A percentile compares a stretch with the other conserved stretches of the same genome.
phyloP scores from a whole-genome alignment of 1,284 basidiomycete species.

The Cutaneotrichosporon daszewskae region DNA sequence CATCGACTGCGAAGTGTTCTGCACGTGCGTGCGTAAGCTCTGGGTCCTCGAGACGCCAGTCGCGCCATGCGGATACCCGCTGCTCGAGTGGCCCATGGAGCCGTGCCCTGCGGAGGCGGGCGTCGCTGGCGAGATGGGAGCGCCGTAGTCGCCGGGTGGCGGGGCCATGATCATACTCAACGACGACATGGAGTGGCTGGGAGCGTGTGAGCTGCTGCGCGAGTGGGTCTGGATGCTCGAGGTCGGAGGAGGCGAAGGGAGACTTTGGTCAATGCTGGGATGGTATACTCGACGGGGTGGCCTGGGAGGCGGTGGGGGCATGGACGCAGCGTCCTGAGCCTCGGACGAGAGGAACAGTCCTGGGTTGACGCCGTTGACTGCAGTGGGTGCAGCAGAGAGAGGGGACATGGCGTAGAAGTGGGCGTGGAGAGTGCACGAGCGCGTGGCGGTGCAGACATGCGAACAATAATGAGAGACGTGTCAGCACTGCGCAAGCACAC shows the following conservation, averaged over 20 bases:
- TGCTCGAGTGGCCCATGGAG: neutral
- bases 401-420: neutral
- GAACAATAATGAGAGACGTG: neutral
- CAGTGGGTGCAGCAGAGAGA: neutral
- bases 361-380: conserved; percentile 16
- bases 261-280: conserved; percentile 12
- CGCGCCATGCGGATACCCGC: neutral
- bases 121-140: conserved; percentile 12
- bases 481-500: neutral
- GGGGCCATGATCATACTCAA: conserved; percentile 26
- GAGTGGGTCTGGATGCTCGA: conserved; percentile 16
- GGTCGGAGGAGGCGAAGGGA: conserved; percentile 14
- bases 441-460: neutral
- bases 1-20: conserved; percentile 23
- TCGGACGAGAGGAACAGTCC: conserved; percentile 17
- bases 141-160: neutral
- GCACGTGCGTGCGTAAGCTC: conserved; percentile 32
- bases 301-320: conserved; percentile 31
- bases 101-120: conserved; percentile 8
- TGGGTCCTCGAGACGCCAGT: conserved; percentile 39
- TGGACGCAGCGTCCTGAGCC: conserved; percentile 1
- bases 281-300: conserved; percentile 34
- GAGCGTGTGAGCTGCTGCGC: conserved; percentile 29
- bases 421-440: neutral
- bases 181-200: conserved; percentile 37